Evolutionary conservation across 306 rosid genomes (phyloP).

Genomic region (Trifolium fragiferum): DNA sequence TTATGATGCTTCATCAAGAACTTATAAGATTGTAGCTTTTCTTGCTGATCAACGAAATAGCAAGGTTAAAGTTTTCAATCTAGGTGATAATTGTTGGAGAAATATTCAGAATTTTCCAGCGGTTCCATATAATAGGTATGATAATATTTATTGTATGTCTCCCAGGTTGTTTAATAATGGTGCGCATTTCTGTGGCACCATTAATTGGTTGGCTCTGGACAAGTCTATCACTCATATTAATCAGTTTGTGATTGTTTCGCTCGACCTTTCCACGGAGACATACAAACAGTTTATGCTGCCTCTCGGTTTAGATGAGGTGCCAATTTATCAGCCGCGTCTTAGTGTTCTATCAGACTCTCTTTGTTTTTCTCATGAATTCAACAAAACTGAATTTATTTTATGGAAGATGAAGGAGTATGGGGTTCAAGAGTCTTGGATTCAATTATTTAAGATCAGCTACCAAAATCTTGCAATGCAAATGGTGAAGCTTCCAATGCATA

Average conservation of each 20-base stretch:
- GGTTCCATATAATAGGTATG: not conserved
- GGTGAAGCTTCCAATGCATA: too few relatives aligned
- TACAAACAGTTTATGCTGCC: not conserved
- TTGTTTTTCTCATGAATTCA: not conserved
- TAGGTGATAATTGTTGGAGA: not conserved
- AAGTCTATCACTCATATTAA: not conserved
- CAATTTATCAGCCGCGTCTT: not conserved
- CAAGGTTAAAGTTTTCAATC: not conserved
- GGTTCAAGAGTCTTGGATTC: constrained; percentile 4
- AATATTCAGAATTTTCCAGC: not conserved
- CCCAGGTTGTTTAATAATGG: not conserved
- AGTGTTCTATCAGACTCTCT: too few relatives aligned
- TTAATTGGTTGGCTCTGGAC: not conserved
- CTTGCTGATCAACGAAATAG: not conserved
- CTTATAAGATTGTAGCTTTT: not conserved
- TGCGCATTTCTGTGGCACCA: not conserved
- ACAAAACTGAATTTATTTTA: not conserved
- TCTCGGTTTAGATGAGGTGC: not conserved
- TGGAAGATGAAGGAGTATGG: constrained; percentile 10
- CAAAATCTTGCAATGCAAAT: too few relatives aligned
- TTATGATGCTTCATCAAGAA: not conserved
- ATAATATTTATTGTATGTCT: too few relatives aligned
- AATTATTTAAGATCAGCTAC: not conserved
- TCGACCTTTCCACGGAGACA: not conserved
- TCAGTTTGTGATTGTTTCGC: not conserved